Evolutionary conservation across 352 stramenopile genomes (phyloP).

Genomic region (Phytophthora citricola): DNA sequence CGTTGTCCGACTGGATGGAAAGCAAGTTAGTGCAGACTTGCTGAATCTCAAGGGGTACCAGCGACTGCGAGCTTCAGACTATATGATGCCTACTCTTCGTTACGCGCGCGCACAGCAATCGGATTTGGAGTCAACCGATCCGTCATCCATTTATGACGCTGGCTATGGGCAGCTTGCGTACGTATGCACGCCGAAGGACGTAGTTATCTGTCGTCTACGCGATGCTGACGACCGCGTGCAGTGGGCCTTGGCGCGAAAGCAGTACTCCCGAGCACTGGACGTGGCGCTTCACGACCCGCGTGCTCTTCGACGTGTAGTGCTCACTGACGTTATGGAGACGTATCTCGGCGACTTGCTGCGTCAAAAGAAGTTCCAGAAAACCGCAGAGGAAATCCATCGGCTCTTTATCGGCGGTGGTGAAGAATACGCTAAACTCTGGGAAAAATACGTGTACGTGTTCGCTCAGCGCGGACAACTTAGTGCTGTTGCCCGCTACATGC

Average conservation of each 20-base stretch:
- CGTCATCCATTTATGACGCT: constrained; percentile 71
- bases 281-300: constrained; percentile 70
- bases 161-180: constrained; percentile 73
- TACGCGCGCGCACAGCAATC: constrained; percentile 44
- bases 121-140: constrained; percentile 28
- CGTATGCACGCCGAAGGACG: constrained; percentile 85
- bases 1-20: constrained; percentile 89
- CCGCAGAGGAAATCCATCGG: constrained; percentile 76
- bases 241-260: constrained; percentile 68
- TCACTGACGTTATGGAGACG: constrained; percentile 77
- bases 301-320: constrained; percentile 55
- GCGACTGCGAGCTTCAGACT: constrained; percentile 76
- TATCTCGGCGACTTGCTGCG: constrained; percentile 79
- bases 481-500: constrained; percentile 75
- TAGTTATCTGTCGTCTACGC: constrained; percentile 83
- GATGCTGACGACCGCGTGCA: constrained; percentile 82
- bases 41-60: constrained; percentile 80
- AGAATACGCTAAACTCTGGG: constrained; percentile 73
- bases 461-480: constrained; percentile 76
- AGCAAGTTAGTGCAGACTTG: constrained; percentile 85
- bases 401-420: constrained; percentile 66
- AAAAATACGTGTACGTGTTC: constrained; percentile 91
- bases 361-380: constrained; percentile 75
- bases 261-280: constrained; percentile 66
- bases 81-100: constrained; percentile 81